Evolutionary conservation across 164 flowering plant genomes (phyloP), one percentile per base, ranked within the genome.

Genomic region (Santalum album): DNA sequence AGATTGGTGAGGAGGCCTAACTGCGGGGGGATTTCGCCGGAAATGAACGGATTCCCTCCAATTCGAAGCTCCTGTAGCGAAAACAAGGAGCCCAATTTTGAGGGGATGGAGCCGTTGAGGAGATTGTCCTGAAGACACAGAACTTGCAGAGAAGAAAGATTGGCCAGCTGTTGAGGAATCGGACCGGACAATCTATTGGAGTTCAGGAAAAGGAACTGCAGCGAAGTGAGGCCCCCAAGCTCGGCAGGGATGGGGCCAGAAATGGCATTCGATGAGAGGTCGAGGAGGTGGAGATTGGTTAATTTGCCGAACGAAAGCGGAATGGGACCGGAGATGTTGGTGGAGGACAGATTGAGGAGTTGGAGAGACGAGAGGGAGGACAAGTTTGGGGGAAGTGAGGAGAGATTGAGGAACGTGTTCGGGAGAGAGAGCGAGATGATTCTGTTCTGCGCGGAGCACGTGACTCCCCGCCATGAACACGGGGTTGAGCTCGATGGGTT

Each of bases 381-480:
- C 27, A 92, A 74, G 15, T 64, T 63, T 0, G 81, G 55, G 6
- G 96, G 96, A 3, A 87, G 27, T 1, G 82, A 72, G 19, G 99
- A 78, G 26, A 87, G 79, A 49, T 88, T 91, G 49, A 91, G 87
- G 65, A 91, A 88, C 35, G 84, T 84, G 69, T 86, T 65, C 10
- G 98, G 95, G 24, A 91, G 67, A 50, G 95, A 83, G 51, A 91
- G 69, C 2, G 96, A 91, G 53, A 83, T 84, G 4, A 91, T 96
- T 64, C 80, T 78, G 65, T 80, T 43, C 42, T 86, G 75, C 6
- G 95, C 78, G 18, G 96, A 88, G 55, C 98, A 91, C 1, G 95
- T 84, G 1, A 91, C 62, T n/a, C 96, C 98, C 50, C 78, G 71
- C 98, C 98, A 91, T 49, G 87, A 75, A 62, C 98, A 91, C 18